Percentiles rank a stretch among this genome's conserved stretches.
phyloP scores from a whole-genome alignment of 306 rosid species.

The Senna tora region DNA sequence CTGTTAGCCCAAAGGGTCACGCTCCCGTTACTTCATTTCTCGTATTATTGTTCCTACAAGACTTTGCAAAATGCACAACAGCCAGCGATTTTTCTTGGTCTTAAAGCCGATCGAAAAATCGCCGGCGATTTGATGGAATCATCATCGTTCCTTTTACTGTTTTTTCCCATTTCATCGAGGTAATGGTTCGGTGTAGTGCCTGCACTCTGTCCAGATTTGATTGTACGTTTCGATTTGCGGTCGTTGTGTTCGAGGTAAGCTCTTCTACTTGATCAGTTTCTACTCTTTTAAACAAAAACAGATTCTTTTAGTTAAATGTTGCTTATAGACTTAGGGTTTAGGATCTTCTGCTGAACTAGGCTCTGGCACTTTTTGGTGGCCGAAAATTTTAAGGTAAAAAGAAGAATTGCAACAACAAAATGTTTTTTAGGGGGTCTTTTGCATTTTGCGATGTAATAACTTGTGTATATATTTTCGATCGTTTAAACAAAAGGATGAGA shows the following conservation, averaged over 20 bases:
- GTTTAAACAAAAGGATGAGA: not conserved
- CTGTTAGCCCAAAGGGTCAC: slow-evolving; percentile 21
- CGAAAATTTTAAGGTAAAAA: slow-evolving; percentile 32
- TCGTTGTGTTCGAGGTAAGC: slow-evolving; percentile 68
- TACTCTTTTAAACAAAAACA: not conserved
- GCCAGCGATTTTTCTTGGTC: slow-evolving; percentile 51
- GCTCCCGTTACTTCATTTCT: not conserved
- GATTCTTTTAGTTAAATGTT: slow-evolving; percentile 17
- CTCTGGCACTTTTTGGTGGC: slow-evolving; percentile 31
- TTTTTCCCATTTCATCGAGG: slow-evolving; percentile 62
- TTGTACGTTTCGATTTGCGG: slow-evolving; percentile 49
- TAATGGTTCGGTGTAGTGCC: slow-evolving; percentile 52
- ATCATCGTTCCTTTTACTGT: slow-evolving; percentile 37
- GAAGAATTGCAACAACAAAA: not conserved
- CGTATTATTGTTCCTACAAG: not conserved
- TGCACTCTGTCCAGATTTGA: slow-evolving; percentile 56
- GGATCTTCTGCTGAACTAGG: not conserved
- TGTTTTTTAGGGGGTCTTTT: slow-evolving; percentile 13
- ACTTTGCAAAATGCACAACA: slow-evolving; percentile 51
- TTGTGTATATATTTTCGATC: not conserved
- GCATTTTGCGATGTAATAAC: not conserved
- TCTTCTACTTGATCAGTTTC: slow-evolving; percentile 15
- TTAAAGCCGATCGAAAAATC: slow-evolving; percentile 55
- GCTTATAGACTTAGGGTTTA: slow-evolving; percentile 38
- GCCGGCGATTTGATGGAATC: slow-evolving; percentile 83